Base-by-base conservation (phyloP, 1,284 basidiomycete genomes). In the Ustilago shanxiensis region DNA sequence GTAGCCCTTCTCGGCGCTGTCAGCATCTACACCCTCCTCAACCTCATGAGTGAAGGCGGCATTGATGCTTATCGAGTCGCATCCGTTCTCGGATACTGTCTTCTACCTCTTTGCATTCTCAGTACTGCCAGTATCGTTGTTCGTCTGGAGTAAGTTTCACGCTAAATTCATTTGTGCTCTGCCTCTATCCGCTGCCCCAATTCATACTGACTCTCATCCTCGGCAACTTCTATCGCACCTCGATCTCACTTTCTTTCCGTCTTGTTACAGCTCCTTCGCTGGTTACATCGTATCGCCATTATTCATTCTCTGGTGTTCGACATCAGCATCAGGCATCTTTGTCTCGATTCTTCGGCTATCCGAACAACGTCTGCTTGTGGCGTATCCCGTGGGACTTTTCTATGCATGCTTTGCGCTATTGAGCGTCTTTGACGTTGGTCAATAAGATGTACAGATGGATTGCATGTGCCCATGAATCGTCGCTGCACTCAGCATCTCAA, bases 41-140 rank as follows among this genome's bases (percentile, higher is more conserved):
- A 99, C 86, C 90, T 98, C 78, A 99, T 99, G 97, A 94, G 94
- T 35, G 93, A 95, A 86, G 91, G 91, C 53, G 94, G 93, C 58
- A 98, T 99, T 79, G 96, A 99, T 85, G 94, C 95, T 18, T 98
- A 98, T 87, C 92, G 95, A 39, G 95, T 95, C 20, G 93, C 94
- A 8, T 95, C 94, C 24, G 97, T 99, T 14, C 89, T 99, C 16
- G 97, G 97, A 4, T 99, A 99, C 86, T 99, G 97, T 84, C 89
- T 99, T 35, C 88, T 99, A 26, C 97, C 97, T 1, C 95, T 99
- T 91, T 96, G 98, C 54, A 93, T 94, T n/a, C 91, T 99, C 11
- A 93, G 94, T 51, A 92, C 93, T 18, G 88, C 98, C 47, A 95
- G 94, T 76, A 93, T 99, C 66, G 90, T 93, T 75, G 89, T 95